Base-by-base conservation (phyloP, 805 yeast genomes). In the Barnettozyma vustinii region DNA sequence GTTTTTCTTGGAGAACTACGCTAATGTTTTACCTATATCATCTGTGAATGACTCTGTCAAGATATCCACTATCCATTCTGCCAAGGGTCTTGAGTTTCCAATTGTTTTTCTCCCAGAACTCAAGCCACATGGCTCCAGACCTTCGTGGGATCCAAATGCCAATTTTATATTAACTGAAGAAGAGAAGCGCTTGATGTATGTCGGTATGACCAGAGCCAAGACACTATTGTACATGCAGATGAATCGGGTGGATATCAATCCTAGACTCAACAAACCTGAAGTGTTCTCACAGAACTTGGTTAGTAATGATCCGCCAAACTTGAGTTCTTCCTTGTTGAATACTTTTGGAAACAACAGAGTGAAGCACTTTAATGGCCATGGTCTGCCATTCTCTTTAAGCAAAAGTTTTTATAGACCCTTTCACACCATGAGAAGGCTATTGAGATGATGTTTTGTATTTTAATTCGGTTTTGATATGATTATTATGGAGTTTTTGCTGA, bases 41-140 rank as follows among this genome's bases (percentile, higher is more conserved):
- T 41, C 61, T 53, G 40, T 59, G 46, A 52, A 66, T 51, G 51
- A 62, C 37, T 60, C 71, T 16, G 66, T 84, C 7, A 80, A 79
- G 45, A 55, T 84, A 1, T 80, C 89, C 0, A 86, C 92, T 0
- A 76, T 86, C 2, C 92, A 86, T 62, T 72, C 87, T 0, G 80
- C 91, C 1, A 86, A 86, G 56, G 92, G 94, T 0, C 62, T 84
- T 5, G 90, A 85, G 52, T 84, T 80, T 56, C 89, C 90, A 0
- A 70, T 83, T 12, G 88, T 83, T 1, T 84, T 84, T 61, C 55
- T 83, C 4, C 53, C 48, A 2, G 49, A 46, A 5, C 21, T 49
- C 5, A 40, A 51, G 12, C 59, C 45, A 26, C 21, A 41, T 18
- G 52, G 53, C 5, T 9, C 23, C 6, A 26, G 12, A n/a, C 36